These are phyloP conservation scores for Ambrosiella cleistominuta DNA, from an alignment of 2,329 filamentous ascomycete species.

Conservation along the genomic window DNA sequence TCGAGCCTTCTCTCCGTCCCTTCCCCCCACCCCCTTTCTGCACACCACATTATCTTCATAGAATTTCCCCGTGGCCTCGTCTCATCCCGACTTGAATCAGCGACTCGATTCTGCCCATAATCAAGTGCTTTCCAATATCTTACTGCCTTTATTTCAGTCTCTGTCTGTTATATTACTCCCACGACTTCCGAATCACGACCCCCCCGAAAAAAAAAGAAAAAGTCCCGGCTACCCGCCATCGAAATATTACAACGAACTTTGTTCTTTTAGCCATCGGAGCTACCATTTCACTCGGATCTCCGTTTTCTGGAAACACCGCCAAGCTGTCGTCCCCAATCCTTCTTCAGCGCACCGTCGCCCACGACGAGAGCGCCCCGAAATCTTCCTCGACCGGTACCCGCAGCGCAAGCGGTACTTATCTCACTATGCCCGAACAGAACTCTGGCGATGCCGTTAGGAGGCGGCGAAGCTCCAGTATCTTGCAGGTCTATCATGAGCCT, in stretches of 20 bases:
- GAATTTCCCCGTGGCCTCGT: conserved; percentile 5
- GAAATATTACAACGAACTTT: background rate
- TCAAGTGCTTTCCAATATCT: background rate
- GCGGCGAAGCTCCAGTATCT: conserved; percentile 89
- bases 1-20: background rate
- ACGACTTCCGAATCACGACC: background rate
- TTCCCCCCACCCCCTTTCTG: background rate
- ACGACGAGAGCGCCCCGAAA: conserved; percentile 63
- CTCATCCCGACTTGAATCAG: conserved; percentile 9
- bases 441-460: conserved; percentile 47
- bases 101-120: conserved; percentile 11
- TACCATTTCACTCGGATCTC: background rate
- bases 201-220: background rate
- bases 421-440: conserved; percentile 41
- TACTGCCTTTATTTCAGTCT: background rate
- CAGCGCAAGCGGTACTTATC: conserved; percentile 29
- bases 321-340: conserved; percentile 87
- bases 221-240: background rate
- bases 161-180: background rate
- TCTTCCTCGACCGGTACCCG: conserved; percentile 21
- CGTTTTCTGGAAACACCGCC: conserved; percentile 48
- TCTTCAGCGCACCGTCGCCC: conserved; percentile 77
- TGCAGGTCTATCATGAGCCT: conserved; percentile 85
- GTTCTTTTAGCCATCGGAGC: background rate
- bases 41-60: background rate